Base-by-base conservation (phyloP, 148 eudicot species). In the Heliosperma pusillum region DNA sequence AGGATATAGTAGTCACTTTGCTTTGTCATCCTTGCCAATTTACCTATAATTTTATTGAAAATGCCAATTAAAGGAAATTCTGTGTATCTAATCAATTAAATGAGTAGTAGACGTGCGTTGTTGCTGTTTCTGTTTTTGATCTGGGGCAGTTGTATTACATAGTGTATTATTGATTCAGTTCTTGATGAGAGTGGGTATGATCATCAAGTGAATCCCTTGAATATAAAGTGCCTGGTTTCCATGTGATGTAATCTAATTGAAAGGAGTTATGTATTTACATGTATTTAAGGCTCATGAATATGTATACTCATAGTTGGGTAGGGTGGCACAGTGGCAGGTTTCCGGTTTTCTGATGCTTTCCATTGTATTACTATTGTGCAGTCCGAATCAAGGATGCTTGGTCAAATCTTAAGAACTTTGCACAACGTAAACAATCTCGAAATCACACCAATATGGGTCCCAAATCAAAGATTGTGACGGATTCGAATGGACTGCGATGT, bases 301-400 rank as follows among this genome's bases (percentile, higher is more conserved):
- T n/a, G 20, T 36, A 16, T 55, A 36, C 42, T 1, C 42, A 10
- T 36, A 72, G 55, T 21, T 3, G 15, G n/a, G 36, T 17, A 22
- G 27, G 27, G 24, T 42, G 56, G 29, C 15, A 73, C 50, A 1
- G 55, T 50, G 55, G 55, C 55, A 50, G 36, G 29, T 21, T 74
- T 61, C 42, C 58, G 27, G 36, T 59, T 21, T 74, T 61, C 42
- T 67, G 21, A 25, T 27, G 26, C 21, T 33, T 45, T 50, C 10
- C 7, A 40, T 10, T 64, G 19, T 13, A 4, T 20, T 80, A 36
- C 5, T 72, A 36, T 74, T 33, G 71, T 85, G 75, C 84, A 95
- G 98, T 78, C 27, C 86, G 97, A 73, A 74, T 95, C 22, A 75
- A 83, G 69, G 97, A 90, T 75, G 97, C 97, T 27, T 17, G 69